Evolutionary conservation across 305 asterid genomes (phyloP).

Genomic region (Fraxinus nigra): DNA sequence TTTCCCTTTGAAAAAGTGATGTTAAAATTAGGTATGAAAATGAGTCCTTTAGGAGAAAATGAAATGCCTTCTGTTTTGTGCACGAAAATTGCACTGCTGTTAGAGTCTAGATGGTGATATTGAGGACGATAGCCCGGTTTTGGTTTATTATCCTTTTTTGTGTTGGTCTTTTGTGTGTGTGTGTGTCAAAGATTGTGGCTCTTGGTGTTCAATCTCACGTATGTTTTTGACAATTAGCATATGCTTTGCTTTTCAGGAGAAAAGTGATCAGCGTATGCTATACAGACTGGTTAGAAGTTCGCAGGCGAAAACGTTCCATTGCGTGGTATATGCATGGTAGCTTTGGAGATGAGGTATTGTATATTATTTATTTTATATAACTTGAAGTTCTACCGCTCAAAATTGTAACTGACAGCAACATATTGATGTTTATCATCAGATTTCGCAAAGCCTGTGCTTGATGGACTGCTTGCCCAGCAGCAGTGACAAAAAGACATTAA

Average conservation of each 20-base stretch:
- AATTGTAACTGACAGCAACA: not conserved
- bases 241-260: constrained; percentile 24
- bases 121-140: not conserved
- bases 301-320: constrained; percentile 12
- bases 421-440: constrained; percentile 20
- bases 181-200: not conserved
- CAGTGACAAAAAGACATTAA: constrained; percentile 38
- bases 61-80: not conserved
- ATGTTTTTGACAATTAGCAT: not conserved
- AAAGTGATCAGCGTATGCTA: not conserved
- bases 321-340: constrained; percentile 13
- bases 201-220: not conserved
- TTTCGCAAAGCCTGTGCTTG: constrained; percentile 33
- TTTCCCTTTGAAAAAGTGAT: not conserved
- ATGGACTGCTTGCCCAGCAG: constrained; percentile 46
- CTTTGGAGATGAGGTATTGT: constrained; percentile 42
- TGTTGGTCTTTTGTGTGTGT: not conserved
- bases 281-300: not conserved
- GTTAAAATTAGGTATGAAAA: not conserved
- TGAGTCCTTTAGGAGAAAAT: not conserved
- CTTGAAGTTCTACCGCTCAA: not conserved
- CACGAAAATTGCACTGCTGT: not conserved
- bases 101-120: not conserved
- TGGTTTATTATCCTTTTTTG: not conserved
- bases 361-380: not conserved